A percentile compares a stretch with the other conserved stretches of the same genome.
Evolutionary conservation across 2,329 filamentous ascomycete genomes (phyloP).

Genomic region (Basipetospora sp.): DNA sequence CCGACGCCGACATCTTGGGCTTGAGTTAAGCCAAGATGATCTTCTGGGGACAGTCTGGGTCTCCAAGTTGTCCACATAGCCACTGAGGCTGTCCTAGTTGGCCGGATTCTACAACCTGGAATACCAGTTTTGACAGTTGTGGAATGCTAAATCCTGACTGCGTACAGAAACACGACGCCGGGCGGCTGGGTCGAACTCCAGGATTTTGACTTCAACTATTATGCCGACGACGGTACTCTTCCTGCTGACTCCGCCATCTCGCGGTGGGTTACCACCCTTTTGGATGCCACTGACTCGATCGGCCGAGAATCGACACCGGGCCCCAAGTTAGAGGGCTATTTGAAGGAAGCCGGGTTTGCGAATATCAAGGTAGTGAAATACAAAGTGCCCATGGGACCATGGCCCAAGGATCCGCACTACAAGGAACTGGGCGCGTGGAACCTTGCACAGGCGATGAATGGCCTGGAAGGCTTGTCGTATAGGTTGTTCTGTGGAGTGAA

Average conservation of each 20-base stretch:
- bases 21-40: no score
- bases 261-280: conserved; percentile 12
- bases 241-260: conserved; percentile 11
- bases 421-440: conserved; percentile 16
- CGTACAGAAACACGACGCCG: conserved; percentile 32
- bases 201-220: conserved; percentile 24
- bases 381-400: conserved; percentile 39
- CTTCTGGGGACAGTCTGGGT: no score
- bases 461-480: conserved; percentile 14
- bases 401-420: conserved; percentile 30
- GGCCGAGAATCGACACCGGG: conserved; percentile 16
- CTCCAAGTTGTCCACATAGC: no score
- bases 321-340: conserved; percentile 14
- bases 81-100: no score
- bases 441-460: conserved; percentile 12
- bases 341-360: conserved; percentile 30
- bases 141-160: no score
- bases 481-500: conserved; percentile 14
- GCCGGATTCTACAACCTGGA: no score
- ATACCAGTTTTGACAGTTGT: no score
- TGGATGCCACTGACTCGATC: conserved; percentile 13
- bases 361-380: conserved; percentile 36
- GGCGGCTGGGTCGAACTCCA: conserved; percentile 43
- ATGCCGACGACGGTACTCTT: conserved; percentile 16
- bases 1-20: no score